phyloP scores from a whole-genome alignment of 805 yeast species.

The Saturnispora besseyi region DNA sequence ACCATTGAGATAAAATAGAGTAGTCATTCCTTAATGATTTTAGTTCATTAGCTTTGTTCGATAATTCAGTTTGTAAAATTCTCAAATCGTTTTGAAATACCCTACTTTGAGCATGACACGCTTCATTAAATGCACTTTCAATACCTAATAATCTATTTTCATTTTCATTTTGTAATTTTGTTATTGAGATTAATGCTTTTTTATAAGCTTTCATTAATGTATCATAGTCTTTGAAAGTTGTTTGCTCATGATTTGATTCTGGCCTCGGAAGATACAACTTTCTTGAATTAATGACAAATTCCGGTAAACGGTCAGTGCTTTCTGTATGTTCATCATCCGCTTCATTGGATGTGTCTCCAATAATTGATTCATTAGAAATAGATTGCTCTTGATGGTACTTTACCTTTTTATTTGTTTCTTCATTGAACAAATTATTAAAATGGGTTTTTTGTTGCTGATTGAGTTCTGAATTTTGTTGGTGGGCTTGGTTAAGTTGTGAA shows the following conservation, averaged over 20 bases:
- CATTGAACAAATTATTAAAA: not conserved
- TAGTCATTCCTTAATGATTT: not conserved
- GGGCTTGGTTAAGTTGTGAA: not conserved
- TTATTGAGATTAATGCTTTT: not conserved
- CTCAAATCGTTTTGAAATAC: not conserved
- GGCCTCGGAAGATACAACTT: not conserved
- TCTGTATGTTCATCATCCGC: constrained; percentile 8
- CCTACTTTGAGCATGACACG: not conserved
- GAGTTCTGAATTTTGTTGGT: too few species aligned
- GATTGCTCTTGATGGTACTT: not conserved
- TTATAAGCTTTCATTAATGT: not conserved
- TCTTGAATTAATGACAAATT: not conserved
- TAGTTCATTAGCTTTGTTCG: not conserved
- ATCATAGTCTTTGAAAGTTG: not conserved
- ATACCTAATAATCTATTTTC: not conserved
- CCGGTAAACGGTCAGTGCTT: not conserved
- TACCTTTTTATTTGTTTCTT: not conserved
- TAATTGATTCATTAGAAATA: not conserved
- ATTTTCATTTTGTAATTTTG: not conserved
- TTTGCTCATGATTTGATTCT: not conserved
- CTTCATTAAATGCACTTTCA: not conserved
- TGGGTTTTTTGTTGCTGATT: not conserved
- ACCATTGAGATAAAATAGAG: constrained; percentile 1
- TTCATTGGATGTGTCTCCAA: not conserved
- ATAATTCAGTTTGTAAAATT: not conserved